phyloP scores from a whole-genome alignment of 1,284 basidiomycete species.

The Veloboletus limbatus region DNA sequence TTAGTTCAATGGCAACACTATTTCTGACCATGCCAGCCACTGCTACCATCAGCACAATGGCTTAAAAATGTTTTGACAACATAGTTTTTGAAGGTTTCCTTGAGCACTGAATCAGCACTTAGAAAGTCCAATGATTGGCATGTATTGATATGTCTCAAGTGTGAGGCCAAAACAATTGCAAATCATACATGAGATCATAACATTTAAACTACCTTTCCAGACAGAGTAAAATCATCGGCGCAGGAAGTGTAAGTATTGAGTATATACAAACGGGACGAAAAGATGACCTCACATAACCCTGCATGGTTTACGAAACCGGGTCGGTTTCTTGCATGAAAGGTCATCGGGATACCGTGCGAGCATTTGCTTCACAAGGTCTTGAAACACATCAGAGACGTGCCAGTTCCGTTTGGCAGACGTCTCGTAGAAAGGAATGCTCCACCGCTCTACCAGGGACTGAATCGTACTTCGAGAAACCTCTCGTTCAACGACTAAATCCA shows the following conservation, averaged over 20 bases:
- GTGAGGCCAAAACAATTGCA: constrained; percentile 2
- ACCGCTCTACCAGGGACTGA: constrained; percentile 59
- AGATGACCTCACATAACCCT: constrained; percentile 52
- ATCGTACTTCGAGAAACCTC: constrained; percentile 72
- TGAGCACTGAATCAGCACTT: no score
- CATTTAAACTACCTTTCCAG: constrained; percentile 9
- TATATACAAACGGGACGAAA: constrained; percentile 9
- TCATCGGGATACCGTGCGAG: constrained; percentile 57
- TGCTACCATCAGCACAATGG: no score
- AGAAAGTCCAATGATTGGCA: no score
- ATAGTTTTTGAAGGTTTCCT: no score
- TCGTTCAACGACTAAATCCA: constrained; percentile 79
- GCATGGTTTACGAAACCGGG: constrained; percentile 41
- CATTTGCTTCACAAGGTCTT: constrained; percentile 77
- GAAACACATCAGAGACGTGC: constrained; percentile 77
- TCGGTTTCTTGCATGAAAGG: constrained; percentile 37
- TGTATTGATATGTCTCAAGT: no score
- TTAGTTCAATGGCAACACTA: no score
- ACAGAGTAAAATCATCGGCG: not conserved
- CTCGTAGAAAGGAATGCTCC: constrained; percentile 81
- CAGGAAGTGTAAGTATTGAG: constrained; percentile 6
- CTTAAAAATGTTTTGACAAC: no score
- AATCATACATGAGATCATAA: constrained; percentile 13
- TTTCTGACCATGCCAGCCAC: no score
- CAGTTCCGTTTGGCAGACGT: constrained; percentile 81